A percentile compares a stretch with the other conserved stretches of the same genome.
Conservation (phyloP, 108 stramenopile species). For the Cyclotella kingstonii region DNA sequence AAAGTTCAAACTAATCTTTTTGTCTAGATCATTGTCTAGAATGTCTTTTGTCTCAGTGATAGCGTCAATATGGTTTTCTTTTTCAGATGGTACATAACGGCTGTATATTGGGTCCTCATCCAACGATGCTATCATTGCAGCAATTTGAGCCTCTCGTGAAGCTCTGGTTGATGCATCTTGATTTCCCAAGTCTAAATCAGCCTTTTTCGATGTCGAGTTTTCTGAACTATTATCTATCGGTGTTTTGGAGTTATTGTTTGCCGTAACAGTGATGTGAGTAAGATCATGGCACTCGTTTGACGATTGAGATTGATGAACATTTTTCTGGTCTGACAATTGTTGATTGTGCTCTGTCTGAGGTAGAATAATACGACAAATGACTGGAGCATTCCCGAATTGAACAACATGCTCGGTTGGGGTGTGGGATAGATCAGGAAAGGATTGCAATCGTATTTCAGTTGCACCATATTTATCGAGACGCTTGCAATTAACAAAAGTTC, state of each 20-base stretch:
- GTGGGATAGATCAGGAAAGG: not conserved
- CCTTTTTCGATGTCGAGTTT: not conserved
- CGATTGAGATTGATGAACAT: not conserved
- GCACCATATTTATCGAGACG: slow-evolving; percentile 42
- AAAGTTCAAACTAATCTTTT: slow-evolving; percentile 11
- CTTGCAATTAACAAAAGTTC: slow-evolving; percentile 46
- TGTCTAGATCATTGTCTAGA: not conserved
- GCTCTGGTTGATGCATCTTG: slow-evolving; percentile 57
- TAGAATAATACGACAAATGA: slow-evolving; percentile 16
- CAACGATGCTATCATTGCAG: slow-evolving; percentile 78
- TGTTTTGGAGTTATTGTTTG: no score
- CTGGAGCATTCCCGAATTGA: slow-evolving; percentile 41
- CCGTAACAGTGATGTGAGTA: no score
- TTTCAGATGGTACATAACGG: slow-evolving; percentile 32
- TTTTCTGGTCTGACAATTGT: slow-evolving; percentile 5
- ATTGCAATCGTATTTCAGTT: slow-evolving; percentile 19
- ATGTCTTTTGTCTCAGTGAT: not conserved
- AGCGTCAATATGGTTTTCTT: slow-evolving; percentile 18
- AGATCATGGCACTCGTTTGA: no score
- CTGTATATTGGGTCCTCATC: slow-evolving; percentile 64
- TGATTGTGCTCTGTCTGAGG: not conserved
- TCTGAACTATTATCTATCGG: no score
- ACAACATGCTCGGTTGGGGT: slow-evolving; percentile 13
- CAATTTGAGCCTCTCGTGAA: slow-evolving; percentile 79
- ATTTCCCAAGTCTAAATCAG: not conserved